Percentiles rank a stretch among this genome's conserved stretches.
Evolutionary conservation across 257 asterid species (phyloP).

Genomic region (Verbena officinalis): DNA sequence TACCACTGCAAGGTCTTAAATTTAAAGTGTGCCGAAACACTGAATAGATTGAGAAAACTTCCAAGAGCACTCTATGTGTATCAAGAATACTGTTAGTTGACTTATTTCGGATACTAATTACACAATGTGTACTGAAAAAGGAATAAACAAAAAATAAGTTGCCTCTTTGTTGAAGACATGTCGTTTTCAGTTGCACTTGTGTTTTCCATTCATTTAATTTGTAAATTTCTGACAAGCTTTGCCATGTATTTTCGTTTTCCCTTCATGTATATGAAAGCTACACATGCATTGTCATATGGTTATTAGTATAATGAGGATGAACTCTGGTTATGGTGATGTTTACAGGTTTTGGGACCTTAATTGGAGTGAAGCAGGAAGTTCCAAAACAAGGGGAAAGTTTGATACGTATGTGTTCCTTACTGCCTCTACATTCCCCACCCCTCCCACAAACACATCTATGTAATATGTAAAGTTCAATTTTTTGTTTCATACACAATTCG

Average conservation of each 20-base stretch:
- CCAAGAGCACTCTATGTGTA: not conserved
- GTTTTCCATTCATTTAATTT: slow-evolving; percentile 1
- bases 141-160: not conserved
- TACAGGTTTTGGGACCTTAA: slow-evolving; percentile 70
- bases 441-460: not conserved
- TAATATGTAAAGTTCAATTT: not conserved
- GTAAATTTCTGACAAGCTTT: not conserved
- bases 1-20: not conserved
- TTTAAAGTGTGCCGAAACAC: not conserved
- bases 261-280: not conserved
- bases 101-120: not conserved
- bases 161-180: slow-evolving; percentile 3
- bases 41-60: not conserved
- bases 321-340: slow-evolving; percentile 21
- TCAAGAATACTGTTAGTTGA: not conserved
- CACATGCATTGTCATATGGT: not conserved
- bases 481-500: not conserved
- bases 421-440: not conserved
- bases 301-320: slow-evolving; percentile 8
- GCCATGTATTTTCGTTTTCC: not conserved
- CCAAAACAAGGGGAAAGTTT: slow-evolving; percentile 58
- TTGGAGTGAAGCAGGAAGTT: slow-evolving; percentile 62
- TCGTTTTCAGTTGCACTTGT: not conserved
- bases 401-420: slow-evolving; percentile 46
- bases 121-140: not conserved